Evolutionary conservation across 106 monocot genomes (phyloP), one percentile per base, ranked within the genome.

Genomic region (Chionographis japonica): DNA sequence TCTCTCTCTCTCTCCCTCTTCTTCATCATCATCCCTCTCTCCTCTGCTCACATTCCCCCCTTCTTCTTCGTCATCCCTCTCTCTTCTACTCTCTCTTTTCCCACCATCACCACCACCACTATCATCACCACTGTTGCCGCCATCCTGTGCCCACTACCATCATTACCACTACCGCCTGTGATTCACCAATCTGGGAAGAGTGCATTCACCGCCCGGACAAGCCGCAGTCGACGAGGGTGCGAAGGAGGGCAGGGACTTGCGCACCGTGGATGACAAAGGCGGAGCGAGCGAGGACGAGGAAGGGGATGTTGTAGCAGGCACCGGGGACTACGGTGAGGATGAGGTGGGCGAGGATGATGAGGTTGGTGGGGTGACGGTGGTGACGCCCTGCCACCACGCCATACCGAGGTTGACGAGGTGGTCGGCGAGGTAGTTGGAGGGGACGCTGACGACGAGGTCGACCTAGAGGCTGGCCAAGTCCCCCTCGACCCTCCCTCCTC

Each of bases 181-280:
- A n/a, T n/a, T n/a, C n/a, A n/a, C n/a, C n/a, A n/a, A n/a, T n/a
- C n/a, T n/a, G n/a, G n/a, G n/a, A n/a, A n/a, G n/a, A n/a, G n/a
- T n/a, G n/a, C n/a, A n/a, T n/a, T n/a, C n/a, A n/a, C n/a, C n/a
- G n/a, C n/a, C 61, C 73, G 63, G 46, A 65, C 79, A 74, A 79
- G 17, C 74, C 79, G 51, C 79, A 79, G 51, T 62, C 74, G 41
- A 79, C 64, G 9, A 79, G 58, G 37, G 74, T 38, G 16, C 79
- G 79, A 64, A 79, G 62, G 17, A 79, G 63, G 58, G 64, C 57
- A 7, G 74, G 69, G 69, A 74, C 40, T 39, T 64, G 57, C 40
- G 74, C 74, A 12, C 79, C 79, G 14, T 16, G 63, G n/a, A n/a
- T 50, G n/a, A 73, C 74, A 37, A 74, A 79, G 27, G 67, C 37